Evolutionary conservation across 805 yeast species (phyloP), one percentile per base, ranked within the genome.

Genomic region (Yamadazyma laniorum): DNA sequence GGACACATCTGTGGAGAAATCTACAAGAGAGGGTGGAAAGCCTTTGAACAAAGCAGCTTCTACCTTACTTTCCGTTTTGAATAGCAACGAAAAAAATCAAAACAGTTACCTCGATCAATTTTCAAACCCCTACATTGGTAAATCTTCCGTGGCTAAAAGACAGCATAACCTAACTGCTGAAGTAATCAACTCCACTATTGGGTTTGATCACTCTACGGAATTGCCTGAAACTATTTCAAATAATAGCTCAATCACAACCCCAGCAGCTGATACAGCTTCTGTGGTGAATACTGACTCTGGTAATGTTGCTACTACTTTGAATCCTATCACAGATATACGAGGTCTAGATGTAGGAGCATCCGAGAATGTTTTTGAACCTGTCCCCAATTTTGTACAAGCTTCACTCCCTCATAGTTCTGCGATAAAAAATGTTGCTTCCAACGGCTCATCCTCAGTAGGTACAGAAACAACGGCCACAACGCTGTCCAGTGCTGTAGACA

Each of bases 41-140:
- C 46, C 47, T 9, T 36, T 41, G 36, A 46, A 41, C 25, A 56
- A 54, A 28, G 51, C 73, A 4, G 73, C 74, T 3, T 58, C 56
- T 25, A 53, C 69, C 2, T 56, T 68, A 21, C 56, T 68, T 31
- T 58, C 65, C 11, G 59, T 66, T 29, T 52, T 68, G 29, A 73
- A 67, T 43, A 63, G 58, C 6, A 13, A 40, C 3, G 41, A 42
- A 4, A 30, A 32, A n/a, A 21, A 15, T 12, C 25, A 28, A n/a
- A 32, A 32, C 6, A 43, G 37, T 16, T 29, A 29, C 16, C 15
- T 65, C 14, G 73, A 69, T 44, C 63, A 70, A 5, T 57, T 62
- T 39, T 51, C 61, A 2, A 50, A 54, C 34, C 56, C 58, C 5
- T 52, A 47, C 29, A 32, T 37, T n/a, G 42, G 43, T n/a, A 30